Base-by-base conservation (phyloP, 495 filamentous ascomycete genomes). In the Aspergillus sclerotiicarbonarius region DNA sequence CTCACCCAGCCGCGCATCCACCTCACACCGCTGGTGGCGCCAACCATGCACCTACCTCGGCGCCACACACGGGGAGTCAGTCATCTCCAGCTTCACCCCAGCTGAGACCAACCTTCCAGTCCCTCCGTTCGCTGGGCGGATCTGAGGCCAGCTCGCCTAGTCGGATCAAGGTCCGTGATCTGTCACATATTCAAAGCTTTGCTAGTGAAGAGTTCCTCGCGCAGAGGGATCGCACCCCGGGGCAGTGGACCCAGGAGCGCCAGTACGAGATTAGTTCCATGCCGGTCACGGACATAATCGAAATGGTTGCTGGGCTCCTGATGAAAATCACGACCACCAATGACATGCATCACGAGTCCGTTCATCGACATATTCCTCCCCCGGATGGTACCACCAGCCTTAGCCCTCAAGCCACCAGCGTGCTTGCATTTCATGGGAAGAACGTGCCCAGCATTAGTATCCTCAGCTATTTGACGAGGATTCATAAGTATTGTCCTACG, bases 261-360 rank as follows among this genome's bases (percentile, higher is more conserved):
- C 79, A 82, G 54, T 99, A 96, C 70, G 94, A 98, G 71, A 98
- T 99, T 61, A 97, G 92, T 73, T 88, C 86, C 51, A 99, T 99
- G 94, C 93, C 95, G 50, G 94, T 98, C 60, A 83, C 84, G 51
- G 95, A 99, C 62, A 92, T 99, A 63, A 99, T 99, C 72, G 95
- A 99, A 73, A 99, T 99, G 95, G 95, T 99, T 7, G 94, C 94
- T 6, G 93, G 91, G n/a, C 85, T 99, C 39, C 78, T 99, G 57
- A 96, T 95, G 8, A 98, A 98, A 73, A 99, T 99, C 61, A 97
- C 94, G 6, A 92, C 90, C 3, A 96, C 94, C 52, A 99, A 99
- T 68, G 94, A 99, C 68, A 77, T 85, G 33, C 93, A 97, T 64
- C 91, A 97, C 72, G 91, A 97, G 66, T 82, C 87, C 58, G 63